phyloP scores from a whole-genome alignment of 345 rosid genomes.

The Pelargonium nanum region DNA sequence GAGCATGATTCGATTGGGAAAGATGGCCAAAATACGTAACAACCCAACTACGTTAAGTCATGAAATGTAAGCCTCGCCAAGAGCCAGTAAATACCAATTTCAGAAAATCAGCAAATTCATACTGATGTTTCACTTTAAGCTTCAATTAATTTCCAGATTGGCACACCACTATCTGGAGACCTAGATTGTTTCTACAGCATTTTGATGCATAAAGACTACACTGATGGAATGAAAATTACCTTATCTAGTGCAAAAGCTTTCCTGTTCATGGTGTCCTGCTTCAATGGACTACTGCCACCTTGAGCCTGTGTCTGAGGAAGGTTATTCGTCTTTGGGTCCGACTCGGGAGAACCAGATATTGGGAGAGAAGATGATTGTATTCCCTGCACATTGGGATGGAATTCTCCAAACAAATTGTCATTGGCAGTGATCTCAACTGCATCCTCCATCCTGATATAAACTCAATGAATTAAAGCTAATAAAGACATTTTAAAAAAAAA shows the following conservation, averaged over 20 bases:
- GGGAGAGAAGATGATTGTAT: slow-evolving; percentile 18
- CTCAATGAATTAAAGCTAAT: not conserved
- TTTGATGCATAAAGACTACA: slow-evolving; percentile 1
- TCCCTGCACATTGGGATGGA: slow-evolving; percentile 20
- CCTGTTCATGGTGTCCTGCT: slow-evolving; percentile 62
- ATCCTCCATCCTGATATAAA: slow-evolving; percentile 32
- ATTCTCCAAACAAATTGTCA: slow-evolving; percentile 24
- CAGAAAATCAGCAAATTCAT: not conserved
- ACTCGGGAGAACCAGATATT: slow-evolving; percentile 25
- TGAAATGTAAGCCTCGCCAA: not conserved
- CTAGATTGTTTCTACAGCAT: slow-evolving; percentile 1
- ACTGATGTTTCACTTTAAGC: too few relatives aligned
- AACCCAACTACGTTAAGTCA: too few relatives aligned
- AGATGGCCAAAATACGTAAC: not conserved
- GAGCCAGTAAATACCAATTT: not conserved
- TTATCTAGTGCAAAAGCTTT: slow-evolving; percentile 87
- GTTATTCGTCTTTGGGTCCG: slow-evolving; percentile 27
- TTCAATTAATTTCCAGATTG: too few relatives aligned
- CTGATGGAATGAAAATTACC: slow-evolving; percentile 29
- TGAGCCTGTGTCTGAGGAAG: slow-evolving; percentile 28
- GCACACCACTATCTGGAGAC: not conserved
- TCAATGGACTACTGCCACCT: slow-evolving; percentile 40
- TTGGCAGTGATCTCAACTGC: slow-evolving; percentile 24
- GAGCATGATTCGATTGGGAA: not conserved
- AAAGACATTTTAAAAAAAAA: not conserved